phyloP scores from a whole-genome alignment of 164 flowering plant genomes.

The grape (Vitis vinifera) region DNA sequence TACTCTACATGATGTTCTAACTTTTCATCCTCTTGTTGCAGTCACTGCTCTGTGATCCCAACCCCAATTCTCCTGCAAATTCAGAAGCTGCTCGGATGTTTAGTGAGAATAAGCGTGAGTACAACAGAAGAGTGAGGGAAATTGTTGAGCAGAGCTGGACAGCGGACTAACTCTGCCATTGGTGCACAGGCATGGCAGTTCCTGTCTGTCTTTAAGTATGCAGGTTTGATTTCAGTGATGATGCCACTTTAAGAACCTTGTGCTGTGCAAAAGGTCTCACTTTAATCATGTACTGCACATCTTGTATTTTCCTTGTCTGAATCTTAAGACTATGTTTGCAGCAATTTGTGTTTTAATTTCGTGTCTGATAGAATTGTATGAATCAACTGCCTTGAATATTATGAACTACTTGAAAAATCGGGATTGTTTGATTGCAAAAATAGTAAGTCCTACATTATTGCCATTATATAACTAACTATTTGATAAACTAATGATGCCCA shows the following conservation, averaged over 20 bases:
- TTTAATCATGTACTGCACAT: too few species aligned
- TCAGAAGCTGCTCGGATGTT: slow-evolving; percentile 89
- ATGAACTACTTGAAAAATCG: background rate
- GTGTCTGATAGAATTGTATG: slow-evolving; percentile 10
- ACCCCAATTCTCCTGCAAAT: slow-evolving; percentile 87
- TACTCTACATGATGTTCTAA: background rate
- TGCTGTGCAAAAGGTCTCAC: background rate
- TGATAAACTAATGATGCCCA: too few species aligned
- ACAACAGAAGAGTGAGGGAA: slow-evolving; percentile 72
- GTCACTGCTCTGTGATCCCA: slow-evolving; percentile 87
- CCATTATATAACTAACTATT: too few species aligned
- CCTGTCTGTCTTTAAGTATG: background rate
- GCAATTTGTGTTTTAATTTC: background rate
- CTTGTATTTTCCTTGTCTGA: background rate
- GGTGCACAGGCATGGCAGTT: background rate
- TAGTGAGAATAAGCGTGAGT: slow-evolving; percentile 80
- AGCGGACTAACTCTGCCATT: slow-evolving; percentile 41
- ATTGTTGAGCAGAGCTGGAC: slow-evolving; percentile 96
- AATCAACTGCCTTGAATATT: slow-evolving; percentile 11
- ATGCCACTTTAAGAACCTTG: slow-evolving; percentile 3
- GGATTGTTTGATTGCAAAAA: too few species aligned
- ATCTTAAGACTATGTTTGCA: background rate
- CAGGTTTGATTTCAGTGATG: background rate
- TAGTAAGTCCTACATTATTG: too few species aligned
- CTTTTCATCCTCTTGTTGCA: slow-evolving; percentile 22